Percentiles rank a stretch among this genome's conserved stretches.
Evolutionary conservation across 129 eudicot genomes (phyloP).

Genomic region (Cynara cardunculus): DNA sequence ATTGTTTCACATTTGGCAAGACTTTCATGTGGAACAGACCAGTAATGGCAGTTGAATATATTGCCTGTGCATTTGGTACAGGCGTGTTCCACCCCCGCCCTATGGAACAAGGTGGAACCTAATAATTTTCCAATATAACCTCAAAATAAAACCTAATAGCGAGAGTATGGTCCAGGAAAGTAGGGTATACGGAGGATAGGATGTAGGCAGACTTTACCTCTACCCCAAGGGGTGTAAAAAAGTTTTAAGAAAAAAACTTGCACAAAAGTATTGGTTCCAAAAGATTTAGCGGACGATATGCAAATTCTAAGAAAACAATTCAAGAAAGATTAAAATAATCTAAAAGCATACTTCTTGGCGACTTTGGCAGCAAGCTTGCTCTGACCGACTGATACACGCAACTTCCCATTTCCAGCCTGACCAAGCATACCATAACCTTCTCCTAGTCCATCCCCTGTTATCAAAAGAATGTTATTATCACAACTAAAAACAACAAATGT

Average conservation of each 20-base stretch:
- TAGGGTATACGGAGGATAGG: neutral
- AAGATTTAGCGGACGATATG: neutral
- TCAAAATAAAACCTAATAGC: too few species aligned
- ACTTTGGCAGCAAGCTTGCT: constrained; percentile 91
- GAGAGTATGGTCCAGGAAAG: too few species aligned
- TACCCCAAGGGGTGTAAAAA: neutral
- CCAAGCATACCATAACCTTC: constrained; percentile 99
- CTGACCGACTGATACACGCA: constrained; percentile 82
- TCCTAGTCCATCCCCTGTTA: constrained; percentile 88
- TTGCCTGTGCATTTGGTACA: too few species aligned
- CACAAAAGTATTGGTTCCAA: neutral
- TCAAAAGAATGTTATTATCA: neutral
- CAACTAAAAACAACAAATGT: neutral
- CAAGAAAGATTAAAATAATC: neutral
- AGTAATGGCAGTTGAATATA: too few species aligned
- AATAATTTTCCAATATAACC: too few species aligned
- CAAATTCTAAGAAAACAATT: neutral
- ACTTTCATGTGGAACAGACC: too few species aligned
- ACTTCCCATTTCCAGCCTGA: constrained; percentile 88
- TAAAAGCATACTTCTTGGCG: constrained; percentile 65
- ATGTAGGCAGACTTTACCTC: neutral
- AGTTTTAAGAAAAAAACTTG: neutral
- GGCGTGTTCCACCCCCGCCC: too few species aligned
- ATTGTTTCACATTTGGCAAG: too few species aligned
- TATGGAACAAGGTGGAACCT: too few species aligned